These are phyloP conservation scores for Pterocarpus santalinus DNA, from an alignment of 306 rosid species.

Conservation along the genomic window DNA sequence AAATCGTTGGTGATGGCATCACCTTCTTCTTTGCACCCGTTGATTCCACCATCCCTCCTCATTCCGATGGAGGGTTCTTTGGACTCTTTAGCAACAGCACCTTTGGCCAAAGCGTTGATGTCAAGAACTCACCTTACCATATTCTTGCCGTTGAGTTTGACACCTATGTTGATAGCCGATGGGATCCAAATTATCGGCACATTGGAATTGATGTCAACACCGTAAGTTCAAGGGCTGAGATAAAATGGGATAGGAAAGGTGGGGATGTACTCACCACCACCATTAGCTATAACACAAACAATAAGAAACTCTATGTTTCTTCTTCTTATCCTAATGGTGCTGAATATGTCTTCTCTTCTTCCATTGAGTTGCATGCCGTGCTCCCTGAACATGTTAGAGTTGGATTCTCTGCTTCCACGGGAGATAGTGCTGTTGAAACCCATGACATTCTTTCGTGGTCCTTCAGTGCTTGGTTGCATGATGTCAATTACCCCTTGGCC, in stretches of 20 bases:
- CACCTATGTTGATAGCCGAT: background rate
- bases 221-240: background rate
- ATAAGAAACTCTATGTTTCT: background rate
- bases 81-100: background rate
- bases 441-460: background rate
- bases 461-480: background rate
- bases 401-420: conserved; percentile 35
- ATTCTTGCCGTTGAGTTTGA: conserved; percentile 47
- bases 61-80: background rate
- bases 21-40: background rate
- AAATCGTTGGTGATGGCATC: background rate
- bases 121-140: background rate
- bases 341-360: background rate
- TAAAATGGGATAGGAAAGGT: background rate
- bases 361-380: background rate
- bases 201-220: conserved; percentile 37
- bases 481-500: background rate
- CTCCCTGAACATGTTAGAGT: conserved; percentile 19
- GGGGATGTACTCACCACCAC: background rate
- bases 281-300: background rate
- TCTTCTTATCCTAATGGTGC: background rate
- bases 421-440: background rate
- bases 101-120: background rate
- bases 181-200: conserved; percentile 41
- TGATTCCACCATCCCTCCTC: background rate